Evolutionary conservation across 2,329 filamentous ascomycete genomes (phyloP), one percentile per base, ranked within the genome.

Genomic region (Aspergillus sp.): DNA sequence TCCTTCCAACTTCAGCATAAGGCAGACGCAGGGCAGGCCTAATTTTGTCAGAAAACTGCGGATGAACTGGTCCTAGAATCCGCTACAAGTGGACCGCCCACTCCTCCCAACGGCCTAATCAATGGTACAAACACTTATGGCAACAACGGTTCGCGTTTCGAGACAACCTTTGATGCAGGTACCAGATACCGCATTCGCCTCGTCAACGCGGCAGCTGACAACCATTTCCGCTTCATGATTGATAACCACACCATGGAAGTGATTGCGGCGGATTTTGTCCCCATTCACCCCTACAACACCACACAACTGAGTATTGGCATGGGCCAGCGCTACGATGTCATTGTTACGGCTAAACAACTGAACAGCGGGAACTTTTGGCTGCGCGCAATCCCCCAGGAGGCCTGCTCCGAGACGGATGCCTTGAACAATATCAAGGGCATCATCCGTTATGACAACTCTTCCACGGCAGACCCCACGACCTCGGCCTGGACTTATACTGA

Each of bases 231-330:
- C 23, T 53, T 66, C 32, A 77, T 71, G 44, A 81, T 88, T 78
- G 68, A 88, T 83, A 82, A 80, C 1, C 87, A 90, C 72, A 83
- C 75, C 25, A 77, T 90, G 74, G 88, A 81, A 0, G 84, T 90
- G 58, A 86, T 90, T 57, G 81, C 86, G 23, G 84, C 85, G 66
- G 88, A 90, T 70, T 88, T 88, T 58, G 84, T 88, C 3, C 78
- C 83, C 1, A 77, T 89, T 38, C 70, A 84, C 64, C 87, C 88
- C 0, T 90, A 89, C 71, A 32, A 27, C 27, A 79, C 83, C 5
- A 87, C 87, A 0, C 78, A 83, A 5, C 81, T 86, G 3, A 78
- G 90, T 17, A 86, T 60, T 7, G 48, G 52, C 1, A 51, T 54
- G 54, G 64, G 62, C 5, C 64, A 66, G 48, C 54, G 81, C 3